Evolutionary conservation across 495 filamentous ascomycete genomes (phyloP).

Genomic region (Penicillium flavigenum): DNA sequence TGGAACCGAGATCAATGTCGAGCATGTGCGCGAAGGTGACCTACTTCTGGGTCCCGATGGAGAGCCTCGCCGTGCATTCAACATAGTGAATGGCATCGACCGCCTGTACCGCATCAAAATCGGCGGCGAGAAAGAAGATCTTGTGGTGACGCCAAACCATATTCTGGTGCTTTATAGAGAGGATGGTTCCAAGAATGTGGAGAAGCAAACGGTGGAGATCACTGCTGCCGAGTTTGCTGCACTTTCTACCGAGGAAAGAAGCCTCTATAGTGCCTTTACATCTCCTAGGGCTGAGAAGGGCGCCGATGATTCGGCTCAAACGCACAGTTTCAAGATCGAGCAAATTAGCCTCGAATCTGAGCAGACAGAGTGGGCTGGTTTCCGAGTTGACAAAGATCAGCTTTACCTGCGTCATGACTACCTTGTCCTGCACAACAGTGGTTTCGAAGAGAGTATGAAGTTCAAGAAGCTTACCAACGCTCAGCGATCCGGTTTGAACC

Average conservation of each 20-base stretch:
- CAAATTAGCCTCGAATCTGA: conserved; percentile 42
- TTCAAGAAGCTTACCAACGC: conserved; percentile 99
- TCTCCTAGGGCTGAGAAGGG: conserved; percentile 20
- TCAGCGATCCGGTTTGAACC: conserved; percentile 96
- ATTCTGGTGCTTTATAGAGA: conserved; percentile 46
- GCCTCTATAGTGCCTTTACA: conserved; percentile 28
- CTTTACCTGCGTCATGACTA: conserved; percentile 50
- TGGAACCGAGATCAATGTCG: conserved; percentile 41
- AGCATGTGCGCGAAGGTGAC: conserved; percentile 50
- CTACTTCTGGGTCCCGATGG: conserved; percentile 50
- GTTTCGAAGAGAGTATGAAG: conserved; percentile 87
- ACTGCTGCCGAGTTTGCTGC: conserved; percentile 44
- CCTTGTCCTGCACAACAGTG: conserved; percentile 48
- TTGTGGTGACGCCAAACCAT: conserved; percentile 49
- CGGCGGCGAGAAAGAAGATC: conserved; percentile 39
- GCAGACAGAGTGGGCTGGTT: conserved; percentile 42
- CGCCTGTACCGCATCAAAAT: conserved; percentile 45
- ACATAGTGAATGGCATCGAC: conserved; percentile 47
- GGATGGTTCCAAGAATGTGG: conserved; percentile 9
- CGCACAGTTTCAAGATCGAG: conserved; percentile 35
- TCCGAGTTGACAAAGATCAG: conserved; percentile 50
- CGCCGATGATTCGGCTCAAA: conserved; percentile 19
- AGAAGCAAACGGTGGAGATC: conserved; percentile 35
- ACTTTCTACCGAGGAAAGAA: conserved; percentile 31
- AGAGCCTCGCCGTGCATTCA: conserved; percentile 46